Conservation (phyloP, 225 moss, liverwort and hornwort genomes). For the Thuidium tamariscinum region DNA sequence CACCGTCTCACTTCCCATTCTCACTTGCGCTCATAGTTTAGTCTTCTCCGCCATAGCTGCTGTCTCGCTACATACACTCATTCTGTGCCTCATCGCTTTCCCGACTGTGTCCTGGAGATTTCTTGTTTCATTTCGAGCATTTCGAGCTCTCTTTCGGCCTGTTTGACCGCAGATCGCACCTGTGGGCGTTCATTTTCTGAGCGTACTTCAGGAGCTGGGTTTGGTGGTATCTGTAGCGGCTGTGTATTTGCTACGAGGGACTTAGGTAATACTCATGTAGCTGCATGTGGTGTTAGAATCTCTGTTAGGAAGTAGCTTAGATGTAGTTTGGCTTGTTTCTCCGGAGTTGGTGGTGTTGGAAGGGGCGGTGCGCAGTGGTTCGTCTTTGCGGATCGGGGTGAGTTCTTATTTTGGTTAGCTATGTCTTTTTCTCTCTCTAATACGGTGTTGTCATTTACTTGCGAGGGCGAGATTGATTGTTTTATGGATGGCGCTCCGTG, state of each 20-base stretch:
- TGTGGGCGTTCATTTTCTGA: background rate
- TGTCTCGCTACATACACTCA: background rate
- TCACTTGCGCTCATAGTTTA: background rate
- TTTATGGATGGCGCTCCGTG: background rate
- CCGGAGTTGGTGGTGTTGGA: background rate
- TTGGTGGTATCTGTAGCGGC: background rate
- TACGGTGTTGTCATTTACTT: background rate
- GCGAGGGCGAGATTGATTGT: background rate
- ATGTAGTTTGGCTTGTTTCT: background rate
- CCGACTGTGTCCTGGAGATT: background rate
- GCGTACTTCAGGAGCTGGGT: background rate
- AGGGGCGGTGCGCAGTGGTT: background rate
- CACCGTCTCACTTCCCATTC: background rate
- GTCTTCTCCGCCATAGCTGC: background rate
- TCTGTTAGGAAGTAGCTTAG: background rate
- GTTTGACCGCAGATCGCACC: constrained; percentile 5
- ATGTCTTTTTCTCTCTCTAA: background rate
- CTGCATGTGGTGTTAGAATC: background rate
- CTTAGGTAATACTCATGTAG: background rate
- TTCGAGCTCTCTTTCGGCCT: background rate
- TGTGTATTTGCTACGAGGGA: background rate
- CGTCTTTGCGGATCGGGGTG: background rate
- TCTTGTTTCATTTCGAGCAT: background rate
- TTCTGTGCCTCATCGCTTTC: background rate
- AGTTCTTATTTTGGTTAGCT: background rate